Evolutionary conservation across 371 early-diverging fungal genomes (phyloP), one percentile per base, ranked within the genome.

Genomic region (Blakeslea trispora): DNA sequence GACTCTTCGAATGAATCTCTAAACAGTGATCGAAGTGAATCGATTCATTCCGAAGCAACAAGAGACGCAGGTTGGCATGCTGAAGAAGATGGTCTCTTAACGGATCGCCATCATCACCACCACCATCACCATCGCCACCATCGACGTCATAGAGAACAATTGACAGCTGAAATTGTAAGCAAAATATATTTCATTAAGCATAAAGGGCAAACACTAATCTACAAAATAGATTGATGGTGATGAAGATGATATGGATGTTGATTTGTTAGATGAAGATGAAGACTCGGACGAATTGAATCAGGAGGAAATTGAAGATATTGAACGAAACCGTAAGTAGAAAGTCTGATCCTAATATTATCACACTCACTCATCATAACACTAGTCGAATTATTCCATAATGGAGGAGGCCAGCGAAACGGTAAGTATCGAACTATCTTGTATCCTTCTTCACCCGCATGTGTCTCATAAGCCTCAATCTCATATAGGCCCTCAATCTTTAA

Each of bases 221-320:
- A n/a, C n/a, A n/a, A n/a, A n/a, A 41, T 43, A 45, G 51, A 28
- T 28, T 28, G 53, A 59, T 31, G 40, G 42, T 10, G 57, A 65
- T 54, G 69, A 62, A 24, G 71, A 63, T 23, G 74, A 61, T 22
- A 55, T 55, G 45, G 45, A 61, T 14, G n/a, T 55, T n/a, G 61
- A 61, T n/a, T 37, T 44, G 18, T 45, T 55, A 2, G 45, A 32
- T 41, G 56, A 61, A 37, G 65, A 66, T 22, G 65, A 65, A 22
- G 57, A 63, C 52, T 50, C 75, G 42, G 54, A 59, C 68, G 61
- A 74, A 22, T 64, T 66, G 5, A 49, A 67, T 21, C 54, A 54
- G 5, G 58, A 50, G 13, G 69, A 61, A 37, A 19, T 53, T 5
- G 75, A 71, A 58, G 87, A 90, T 40, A 50, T 57, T 13, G 58